Evolutionary conservation across 192 early-diverging fungal genomes (phyloP).

Genomic region (Mortierella antarctica): DNA sequence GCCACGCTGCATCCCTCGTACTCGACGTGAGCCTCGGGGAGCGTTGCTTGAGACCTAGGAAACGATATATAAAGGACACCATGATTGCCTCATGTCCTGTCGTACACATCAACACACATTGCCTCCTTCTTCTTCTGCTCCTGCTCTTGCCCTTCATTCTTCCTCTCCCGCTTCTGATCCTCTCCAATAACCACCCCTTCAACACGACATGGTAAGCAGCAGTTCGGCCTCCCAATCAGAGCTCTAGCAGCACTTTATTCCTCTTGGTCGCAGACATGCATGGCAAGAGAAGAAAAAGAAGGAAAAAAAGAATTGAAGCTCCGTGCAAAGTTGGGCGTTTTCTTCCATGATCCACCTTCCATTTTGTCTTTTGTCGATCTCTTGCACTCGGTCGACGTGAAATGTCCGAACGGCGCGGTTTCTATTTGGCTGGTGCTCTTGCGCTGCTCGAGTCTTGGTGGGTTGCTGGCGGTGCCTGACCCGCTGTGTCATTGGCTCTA

Average conservation of each 20-base stretch:
- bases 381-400: neutral
- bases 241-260: neutral
- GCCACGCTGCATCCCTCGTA: too few relatives aligned
- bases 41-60: too few relatives aligned
- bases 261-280: neutral
- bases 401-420: constrained; percentile 1
- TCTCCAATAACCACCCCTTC: neutral
- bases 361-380: neutral
- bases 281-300: neutral
- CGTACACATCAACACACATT: neutral
- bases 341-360: too few relatives aligned
- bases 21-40: too few relatives aligned
- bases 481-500: neutral
- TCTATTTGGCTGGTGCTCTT: neutral
- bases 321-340: neutral
- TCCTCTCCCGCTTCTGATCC: neutral
- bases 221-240: neutral
- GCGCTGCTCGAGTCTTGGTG: neutral
- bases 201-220: neutral
- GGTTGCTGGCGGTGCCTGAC: neutral
- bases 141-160: neutral
- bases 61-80: neutral
- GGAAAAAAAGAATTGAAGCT: neutral
- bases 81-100: neutral
- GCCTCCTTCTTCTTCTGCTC: neutral